Evolutionary conservation across 2,329 filamentous ascomycete genomes (phyloP).

Genomic region (Scytalidium lignicola): DNA sequence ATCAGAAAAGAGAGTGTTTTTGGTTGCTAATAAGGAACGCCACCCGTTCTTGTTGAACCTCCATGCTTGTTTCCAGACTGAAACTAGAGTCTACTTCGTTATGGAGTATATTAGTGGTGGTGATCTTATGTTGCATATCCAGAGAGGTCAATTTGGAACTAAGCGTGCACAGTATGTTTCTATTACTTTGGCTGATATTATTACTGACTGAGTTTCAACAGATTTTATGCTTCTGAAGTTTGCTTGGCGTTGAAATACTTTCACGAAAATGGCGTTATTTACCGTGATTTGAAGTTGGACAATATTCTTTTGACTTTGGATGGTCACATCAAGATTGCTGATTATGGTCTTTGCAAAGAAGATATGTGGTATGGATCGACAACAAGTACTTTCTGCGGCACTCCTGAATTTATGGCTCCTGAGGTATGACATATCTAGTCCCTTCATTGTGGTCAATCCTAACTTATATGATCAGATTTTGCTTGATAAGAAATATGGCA

Average conservation of each 20-base stretch:
- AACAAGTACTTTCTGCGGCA: conserved; percentile 97
- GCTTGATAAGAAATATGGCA: conserved; percentile 95
- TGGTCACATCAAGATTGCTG: conserved; percentile 96
- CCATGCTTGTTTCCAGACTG: conserved; percentile 98
- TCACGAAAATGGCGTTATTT: conserved; percentile 98
- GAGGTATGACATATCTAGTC: conserved; percentile 56
- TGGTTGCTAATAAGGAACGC: conserved; percentile 94
- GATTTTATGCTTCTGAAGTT: conserved; percentile 96
- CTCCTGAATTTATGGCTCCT: conserved; percentile 99
- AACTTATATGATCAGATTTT: conserved; percentile 60
- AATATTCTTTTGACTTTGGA: conserved; percentile 93
- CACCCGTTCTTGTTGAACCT: conserved; percentile 94
- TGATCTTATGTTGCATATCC: conserved; percentile 98
- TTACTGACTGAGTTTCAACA: conserved; percentile 31
- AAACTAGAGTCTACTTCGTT: conserved; percentile 97
- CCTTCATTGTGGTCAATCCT: conserved; percentile 21
- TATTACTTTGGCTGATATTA: background rate
- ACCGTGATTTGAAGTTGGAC: conserved; percentile 75
- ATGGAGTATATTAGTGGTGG: conserved; percentile 99
- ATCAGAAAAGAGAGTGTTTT: conserved; percentile 94
- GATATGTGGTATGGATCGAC: conserved; percentile 99
- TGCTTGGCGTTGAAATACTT: conserved; percentile 98
- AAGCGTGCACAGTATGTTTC: conserved; percentile 84
- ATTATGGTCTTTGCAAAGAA: conserved; percentile 98
- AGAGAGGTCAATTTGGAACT: conserved; percentile 90